Evolutionary conservation across 352 stramenopile genomes (phyloP).

Genomic region (Pythium sukuiense): DNA sequence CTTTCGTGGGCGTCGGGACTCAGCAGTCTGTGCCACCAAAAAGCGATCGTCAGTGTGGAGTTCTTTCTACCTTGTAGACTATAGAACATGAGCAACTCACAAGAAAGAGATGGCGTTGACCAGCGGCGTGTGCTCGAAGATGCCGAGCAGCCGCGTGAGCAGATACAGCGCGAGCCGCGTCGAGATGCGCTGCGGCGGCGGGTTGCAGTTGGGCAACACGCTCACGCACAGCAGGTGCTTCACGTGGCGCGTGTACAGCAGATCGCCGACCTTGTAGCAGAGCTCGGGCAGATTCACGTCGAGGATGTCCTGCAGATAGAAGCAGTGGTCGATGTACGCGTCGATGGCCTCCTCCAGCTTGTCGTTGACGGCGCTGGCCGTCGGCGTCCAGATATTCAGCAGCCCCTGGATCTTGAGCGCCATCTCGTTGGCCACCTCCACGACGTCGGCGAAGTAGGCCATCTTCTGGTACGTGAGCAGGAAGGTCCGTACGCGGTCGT

Average conservation of each 20-base stretch:
- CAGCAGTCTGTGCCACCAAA: conserved; percentile 40
- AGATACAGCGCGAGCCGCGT: conserved; percentile 78
- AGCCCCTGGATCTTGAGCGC: conserved; percentile 75
- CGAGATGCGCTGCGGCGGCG: conserved; percentile 68
- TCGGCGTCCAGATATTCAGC: conserved; percentile 58
- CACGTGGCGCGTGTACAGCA: conserved; percentile 72
- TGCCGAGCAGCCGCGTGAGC: conserved; percentile 67
- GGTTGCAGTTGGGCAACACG: conserved; percentile 74
- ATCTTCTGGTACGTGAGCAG: conserved; percentile 73
- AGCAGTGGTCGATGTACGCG: conserved; percentile 84
- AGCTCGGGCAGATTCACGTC: conserved; percentile 83
- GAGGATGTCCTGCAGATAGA: conserved; percentile 83
- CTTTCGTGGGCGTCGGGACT: conserved; percentile 57
- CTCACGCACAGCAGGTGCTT: conserved; percentile 68
- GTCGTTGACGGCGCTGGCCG: conserved; percentile 39
- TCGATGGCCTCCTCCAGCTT: conserved; percentile 82
- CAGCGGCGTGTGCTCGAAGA: conserved; percentile 78
- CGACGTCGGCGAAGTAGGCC: conserved; percentile 79
- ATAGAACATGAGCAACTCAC: conserved; percentile 31
- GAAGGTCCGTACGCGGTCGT: conserved; percentile 76
- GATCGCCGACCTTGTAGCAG: conserved; percentile 75
- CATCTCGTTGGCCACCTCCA: conserved; percentile 72
- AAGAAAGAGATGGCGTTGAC: conserved; percentile 81
- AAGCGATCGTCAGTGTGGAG: neutral
- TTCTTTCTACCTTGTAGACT: neutral